Conservation (phyloP, 192 early-diverging fungal genomes). For the Coemansia javaensis region DNA sequence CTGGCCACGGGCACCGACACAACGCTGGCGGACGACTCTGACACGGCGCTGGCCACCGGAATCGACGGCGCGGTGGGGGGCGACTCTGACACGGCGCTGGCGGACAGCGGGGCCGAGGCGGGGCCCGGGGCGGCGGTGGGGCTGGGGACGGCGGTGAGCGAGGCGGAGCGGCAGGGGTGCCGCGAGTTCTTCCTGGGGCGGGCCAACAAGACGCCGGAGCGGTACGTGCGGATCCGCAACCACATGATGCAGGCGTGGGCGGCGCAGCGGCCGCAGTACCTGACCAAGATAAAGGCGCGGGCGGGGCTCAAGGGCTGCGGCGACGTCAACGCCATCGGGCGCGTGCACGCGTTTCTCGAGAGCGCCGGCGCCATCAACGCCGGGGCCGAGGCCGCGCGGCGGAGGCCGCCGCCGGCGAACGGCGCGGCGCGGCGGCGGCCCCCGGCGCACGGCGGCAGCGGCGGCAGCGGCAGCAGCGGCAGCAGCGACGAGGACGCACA, state of each 20-base stretch:
- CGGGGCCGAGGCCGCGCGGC: conserved; percentile 39
- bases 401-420: conserved; percentile 4
- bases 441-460: no score
- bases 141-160: not conserved
- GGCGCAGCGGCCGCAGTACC: conserved; percentile 58
- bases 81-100: no score
- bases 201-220: conserved; percentile 76
- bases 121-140: conserved; percentile 3
- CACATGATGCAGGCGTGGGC: conserved; percentile 81
- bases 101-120: no score
- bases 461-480: not conserved
- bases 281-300: conserved; percentile 78
- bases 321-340: conserved; percentile 88
- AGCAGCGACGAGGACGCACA: not conserved
- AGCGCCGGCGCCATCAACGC: conserved; percentile 71
- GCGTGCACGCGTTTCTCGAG: conserved; percentile 84
- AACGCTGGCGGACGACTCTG: no score
- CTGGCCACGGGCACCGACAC: no score
- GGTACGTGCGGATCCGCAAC: conserved; percentile 86
- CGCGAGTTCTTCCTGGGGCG: conserved; percentile 66
- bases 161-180: conserved; percentile 21
- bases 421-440: not conserved
- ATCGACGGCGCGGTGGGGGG: no score
- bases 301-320: conserved; percentile 74
- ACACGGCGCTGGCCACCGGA: no score